Base-by-base conservation (phyloP, 805 yeast species). In the Wickerhamiella occidentalis region DNA sequence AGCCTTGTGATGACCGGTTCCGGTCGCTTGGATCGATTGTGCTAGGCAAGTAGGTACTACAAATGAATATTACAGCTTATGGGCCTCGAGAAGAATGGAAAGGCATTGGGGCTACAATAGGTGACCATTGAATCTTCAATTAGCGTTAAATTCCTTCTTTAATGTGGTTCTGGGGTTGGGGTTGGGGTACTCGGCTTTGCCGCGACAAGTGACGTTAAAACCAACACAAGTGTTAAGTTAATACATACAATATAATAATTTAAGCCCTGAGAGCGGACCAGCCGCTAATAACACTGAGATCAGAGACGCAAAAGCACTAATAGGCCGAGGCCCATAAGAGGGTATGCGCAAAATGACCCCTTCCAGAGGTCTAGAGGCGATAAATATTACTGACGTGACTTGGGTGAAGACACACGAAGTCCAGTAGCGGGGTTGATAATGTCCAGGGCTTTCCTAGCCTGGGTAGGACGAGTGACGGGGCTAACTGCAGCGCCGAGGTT, bases 381-480 rank as follows among this genome's bases (percentile, higher is more conserved):
- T 40, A 48, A 48, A 48, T 42, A 48, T 43, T 22, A 48, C 25
- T 25, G 22, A 18, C 35, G 28, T 12, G 56, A 52, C 47, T 52
- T 51, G 2, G 59, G 58, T 3, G 58, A 54, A n/a, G 53, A 48
- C 19, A 64, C 60, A 36, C 58, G 56, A 48, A 63, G 51, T 17
- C 62, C 62, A 6, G 62, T 58, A 9, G 54, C 52, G 8, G 62
- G 62, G 40, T 58, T 54, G 45, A 58, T 56, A 49, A 58, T 55
- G 35, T 56, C 58, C 9, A 58, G 40, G 8, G 59, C 55, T 50
- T 52, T 53, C 36, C 54, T 52, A 23, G 47, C 45, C 29, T 55
- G 57, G 13, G 41, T 48, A 6, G 54, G 49, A 25, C 51, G 47
- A 21, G 54, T 54, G 17, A 47, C 49, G 12, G 48, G 49, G 29